Percentiles rank a stretch among this genome's conserved stretches.
These are phyloP conservation scores for Vitis cinerea DNA, from an alignment of 164 flowering plant genomes.

Conservation along the genomic window DNA sequence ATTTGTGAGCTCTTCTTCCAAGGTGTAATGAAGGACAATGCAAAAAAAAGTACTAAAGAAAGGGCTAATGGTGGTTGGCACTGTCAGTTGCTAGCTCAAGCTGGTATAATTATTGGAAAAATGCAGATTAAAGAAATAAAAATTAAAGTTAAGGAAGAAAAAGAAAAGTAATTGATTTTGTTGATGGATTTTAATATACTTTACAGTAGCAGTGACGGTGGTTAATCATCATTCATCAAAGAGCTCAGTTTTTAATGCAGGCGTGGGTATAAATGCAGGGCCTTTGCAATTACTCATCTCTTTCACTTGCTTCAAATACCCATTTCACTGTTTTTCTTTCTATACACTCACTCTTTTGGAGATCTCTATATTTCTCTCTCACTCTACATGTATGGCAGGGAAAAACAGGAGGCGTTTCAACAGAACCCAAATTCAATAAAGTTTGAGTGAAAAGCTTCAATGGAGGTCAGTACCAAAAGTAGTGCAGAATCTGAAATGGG, in stretches of 20 bases:
- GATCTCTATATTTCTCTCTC: constrained; percentile 6
- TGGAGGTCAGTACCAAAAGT: constrained; percentile 54
- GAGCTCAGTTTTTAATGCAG: constrained; percentile 78
- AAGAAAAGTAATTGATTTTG: background rate
- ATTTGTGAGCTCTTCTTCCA: constrained; percentile 26
- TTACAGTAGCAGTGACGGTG: constrained; percentile 76
- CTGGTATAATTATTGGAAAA: constrained; percentile 8
- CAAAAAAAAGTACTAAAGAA: constrained; percentile 8
- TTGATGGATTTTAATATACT: constrained; percentile 4
- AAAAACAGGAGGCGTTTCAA: constrained; percentile 24
- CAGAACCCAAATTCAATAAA: constrained; percentile 35
- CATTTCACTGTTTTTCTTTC: constrained; percentile 7
- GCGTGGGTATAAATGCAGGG: constrained; percentile 85
- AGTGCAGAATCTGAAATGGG: constrained; percentile 64
- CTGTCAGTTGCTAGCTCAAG: constrained; percentile 57
- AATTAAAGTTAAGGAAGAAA: constrained; percentile 1
- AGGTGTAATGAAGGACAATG: constrained; percentile 25
- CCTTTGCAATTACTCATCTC: constrained; percentile 38
- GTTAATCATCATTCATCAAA: constrained; percentile 65
- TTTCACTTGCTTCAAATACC: constrained; percentile 18
- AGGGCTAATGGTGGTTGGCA: constrained; percentile 28
- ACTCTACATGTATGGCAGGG: background rate
- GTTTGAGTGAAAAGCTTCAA: constrained; percentile 36
- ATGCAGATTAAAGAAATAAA: constrained; percentile 8
- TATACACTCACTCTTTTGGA: constrained; percentile 3